These are phyloP conservation scores for Closterium sp. DNA, from an alignment of 139 green algal genomes.

Conservation along the genomic window DNA sequence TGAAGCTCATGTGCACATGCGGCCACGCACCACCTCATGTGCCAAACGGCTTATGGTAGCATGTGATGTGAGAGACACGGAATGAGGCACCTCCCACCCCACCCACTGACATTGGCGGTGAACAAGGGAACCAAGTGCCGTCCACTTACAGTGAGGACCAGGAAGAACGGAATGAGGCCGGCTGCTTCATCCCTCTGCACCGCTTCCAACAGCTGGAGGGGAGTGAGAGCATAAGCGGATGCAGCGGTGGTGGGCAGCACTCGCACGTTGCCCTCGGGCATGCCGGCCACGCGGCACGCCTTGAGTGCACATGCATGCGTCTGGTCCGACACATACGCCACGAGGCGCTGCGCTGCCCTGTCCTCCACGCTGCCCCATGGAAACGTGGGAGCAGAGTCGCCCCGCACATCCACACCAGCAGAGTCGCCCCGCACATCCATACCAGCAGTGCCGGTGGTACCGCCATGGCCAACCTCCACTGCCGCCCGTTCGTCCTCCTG, in stretches of 20 bases:
- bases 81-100: too few species aligned
- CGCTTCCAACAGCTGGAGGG: slow-evolving; percentile 55
- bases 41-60: too few species aligned
- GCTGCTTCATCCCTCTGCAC: slow-evolving; percentile 59
- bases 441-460: background rate
- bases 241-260: slow-evolving; percentile 51
- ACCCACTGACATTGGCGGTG: too few species aligned
- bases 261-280: slow-evolving; percentile 58
- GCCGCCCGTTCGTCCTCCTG: too few species aligned
- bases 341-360: slow-evolving; percentile 53
- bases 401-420: too few species aligned
- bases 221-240: slow-evolving; percentile 57
- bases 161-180: slow-evolving; percentile 73
- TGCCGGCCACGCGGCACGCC: slow-evolving; percentile 71
- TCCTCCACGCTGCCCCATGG: background rate
- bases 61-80: too few species aligned
- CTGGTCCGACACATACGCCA: slow-evolving; percentile 67
- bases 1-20: too few species aligned
- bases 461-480: too few species aligned
- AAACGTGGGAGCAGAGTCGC: too few species aligned
- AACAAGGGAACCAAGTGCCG: too few species aligned
- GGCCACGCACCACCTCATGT: too few species aligned
- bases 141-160: slow-evolving; percentile 52
- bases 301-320: slow-evolving; percentile 72
- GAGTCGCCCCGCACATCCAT: background rate